Conservation (phyloP, 169 alveolate genomes). For the Theileria annulata region DNA sequence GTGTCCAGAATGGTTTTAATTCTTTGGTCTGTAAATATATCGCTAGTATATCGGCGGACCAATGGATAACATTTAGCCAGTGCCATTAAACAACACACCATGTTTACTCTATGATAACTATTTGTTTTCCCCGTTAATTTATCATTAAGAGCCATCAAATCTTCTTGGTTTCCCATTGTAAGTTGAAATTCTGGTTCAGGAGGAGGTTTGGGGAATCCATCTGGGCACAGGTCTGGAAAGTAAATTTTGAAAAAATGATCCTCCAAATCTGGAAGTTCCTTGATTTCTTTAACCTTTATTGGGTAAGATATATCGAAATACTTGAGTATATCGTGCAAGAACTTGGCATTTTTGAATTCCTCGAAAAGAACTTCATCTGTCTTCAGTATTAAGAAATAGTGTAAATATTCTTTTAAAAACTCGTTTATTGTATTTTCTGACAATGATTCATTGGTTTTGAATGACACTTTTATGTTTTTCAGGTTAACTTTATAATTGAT, state of each 20-base stretch:
- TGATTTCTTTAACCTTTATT: constrained; percentile 1
- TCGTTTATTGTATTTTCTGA: background rate
- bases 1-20: constrained; percentile 24
- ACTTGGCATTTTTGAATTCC: constrained; percentile 32
- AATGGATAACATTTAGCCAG: constrained; percentile 23
- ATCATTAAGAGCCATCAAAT: background rate
- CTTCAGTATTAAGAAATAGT: constrained; percentile 46
- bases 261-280: constrained; percentile 10
- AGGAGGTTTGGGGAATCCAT: constrained; percentile 51
- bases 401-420: constrained; percentile 47
- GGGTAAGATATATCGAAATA: constrained; percentile 32
- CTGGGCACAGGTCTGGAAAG: constrained; percentile 30
- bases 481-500: constrained; percentile 30
- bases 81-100: constrained; percentile 38
- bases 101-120: constrained; percentile 34
- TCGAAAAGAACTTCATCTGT: constrained; percentile 31
- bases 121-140: constrained; percentile 5
- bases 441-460: background rate
- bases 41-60: constrained; percentile 7
- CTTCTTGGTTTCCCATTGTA: constrained; percentile 18
- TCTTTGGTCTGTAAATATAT: constrained; percentile 50
- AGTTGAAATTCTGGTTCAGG: constrained; percentile 30
- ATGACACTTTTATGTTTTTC: background rate
- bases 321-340: constrained; percentile 35
- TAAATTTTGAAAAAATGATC: constrained; percentile 20